Evolutionary conservation across 2,329 filamentous ascomycete species (phyloP), one percentile per base, ranked within the genome.

Genomic region (Penicillium sp.): DNA sequence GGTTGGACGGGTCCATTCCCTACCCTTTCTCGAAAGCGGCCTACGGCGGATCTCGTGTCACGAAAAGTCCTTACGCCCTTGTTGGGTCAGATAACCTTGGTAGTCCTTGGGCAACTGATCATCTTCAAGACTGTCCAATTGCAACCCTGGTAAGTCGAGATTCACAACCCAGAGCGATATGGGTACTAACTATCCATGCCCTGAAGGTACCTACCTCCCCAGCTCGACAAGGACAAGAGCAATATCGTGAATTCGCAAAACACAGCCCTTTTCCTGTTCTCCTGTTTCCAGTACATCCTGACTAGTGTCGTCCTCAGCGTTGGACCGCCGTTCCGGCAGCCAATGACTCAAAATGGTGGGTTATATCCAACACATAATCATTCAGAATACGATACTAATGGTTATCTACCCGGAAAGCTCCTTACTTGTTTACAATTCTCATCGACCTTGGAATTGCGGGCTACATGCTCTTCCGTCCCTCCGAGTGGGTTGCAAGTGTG

Each of bases 161-260:
- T 26, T 33, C 16, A 26, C 49, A 25, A 35, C n/a, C 11, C 11
- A 16, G 42, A 7, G 40, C 25, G 10, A 11, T 4, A 30, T 38
- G n/a, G 16, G 4, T 43, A 22, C 35, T 58, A 30, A 66, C 73
- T 51, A 74, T 62, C n/a, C 7, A 40, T 43, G 22, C 19, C 11
- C 52, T 40, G 14, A 58, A 87, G 85, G 86, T 97, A 92, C 73
- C 87, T 89, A 55, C 92, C 93, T 16, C 95, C 95, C 0, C 83
- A 88, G 58, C 75, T 96, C 28, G 85, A 93, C 71, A 86, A 85
- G 28, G 85, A 96, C 33, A 89, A 95, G 71, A 89, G 90, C 26
- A 96, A 95, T 73, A 89, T 93, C 56, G 84, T 89, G 70, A 98
- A 98, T 76, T 97, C 92, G 10, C 91, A 98, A 71, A 98, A 99